phyloP scores from a whole-genome alignment of 352 stramenopile genomes.

The Phytophthora ramorum region DNA sequence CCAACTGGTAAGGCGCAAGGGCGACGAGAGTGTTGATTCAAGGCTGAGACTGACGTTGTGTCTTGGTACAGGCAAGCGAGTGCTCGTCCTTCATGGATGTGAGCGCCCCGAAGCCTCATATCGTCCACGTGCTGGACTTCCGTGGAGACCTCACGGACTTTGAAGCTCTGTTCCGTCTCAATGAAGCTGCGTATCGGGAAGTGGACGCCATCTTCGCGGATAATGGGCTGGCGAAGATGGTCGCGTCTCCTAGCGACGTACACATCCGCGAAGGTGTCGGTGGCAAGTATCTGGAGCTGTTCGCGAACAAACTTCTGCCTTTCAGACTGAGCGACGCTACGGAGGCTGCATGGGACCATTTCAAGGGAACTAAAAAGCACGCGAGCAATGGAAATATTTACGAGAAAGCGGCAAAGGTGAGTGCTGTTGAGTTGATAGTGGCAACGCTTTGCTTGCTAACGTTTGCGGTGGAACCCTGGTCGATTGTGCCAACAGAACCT shows the following conservation, averaged over 20 bases:
- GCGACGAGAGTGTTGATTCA: neutral
- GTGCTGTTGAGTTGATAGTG: neutral
- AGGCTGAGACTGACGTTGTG: neutral
- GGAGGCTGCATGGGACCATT: constrained; percentile 34
- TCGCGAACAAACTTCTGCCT: constrained; percentile 32
- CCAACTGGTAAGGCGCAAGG: constrained; percentile 14
- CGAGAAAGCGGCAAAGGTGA: constrained; percentile 36
- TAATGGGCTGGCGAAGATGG: constrained; percentile 31
- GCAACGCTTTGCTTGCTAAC: constrained; percentile 1
- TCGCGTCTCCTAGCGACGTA: constrained; percentile 21
- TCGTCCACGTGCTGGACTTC: constrained; percentile 21
- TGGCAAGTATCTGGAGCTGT: constrained; percentile 36
- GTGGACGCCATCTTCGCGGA: constrained; percentile 33
- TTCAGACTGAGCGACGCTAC: constrained; percentile 25
- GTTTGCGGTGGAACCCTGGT: neutral
- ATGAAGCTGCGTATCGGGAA: constrained; percentile 25
- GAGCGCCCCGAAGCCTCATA: constrained; percentile 4
- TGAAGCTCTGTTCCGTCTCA: constrained; percentile 20
- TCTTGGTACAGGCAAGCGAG: constrained; percentile 12
- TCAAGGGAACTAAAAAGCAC: constrained; percentile 41
- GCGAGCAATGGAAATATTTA: constrained; percentile 34
- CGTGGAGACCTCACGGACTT: constrained; percentile 29
- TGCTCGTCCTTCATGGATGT: constrained; percentile 20
- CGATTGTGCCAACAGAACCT: constrained; percentile 23
- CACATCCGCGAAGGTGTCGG: constrained; percentile 28